Base-by-base conservation (phyloP, 2,329 filamentous ascomycete species). In the Verticillium longisporum region DNA sequence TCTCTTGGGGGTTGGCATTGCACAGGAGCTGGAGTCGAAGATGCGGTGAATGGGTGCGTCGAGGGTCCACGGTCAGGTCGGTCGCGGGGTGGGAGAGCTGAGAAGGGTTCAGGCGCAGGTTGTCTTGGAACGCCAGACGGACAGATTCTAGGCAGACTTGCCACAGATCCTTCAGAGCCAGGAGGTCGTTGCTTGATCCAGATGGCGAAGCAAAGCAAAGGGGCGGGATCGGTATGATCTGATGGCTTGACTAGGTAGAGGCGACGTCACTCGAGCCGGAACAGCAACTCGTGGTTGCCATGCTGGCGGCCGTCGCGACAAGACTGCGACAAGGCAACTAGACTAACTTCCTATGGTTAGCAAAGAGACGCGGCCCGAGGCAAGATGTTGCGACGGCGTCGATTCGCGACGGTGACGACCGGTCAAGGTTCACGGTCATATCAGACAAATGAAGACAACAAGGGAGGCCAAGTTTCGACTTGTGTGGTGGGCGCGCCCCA, bases 71-170 rank as follows among this genome's bases (percentile, higher is more conserved):
- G 9, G 13, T 13, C 38, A 45, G 4, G 9, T 6, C 18, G 53
- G 21, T 14, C 53, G 26, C 26, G 26, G 53, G 53, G 9, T 18
- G 18, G 21, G 10, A 55, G 26, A 55, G 53, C 53, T 33, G 38
- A 45, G 45, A 26, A 18, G 18, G 45, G 45, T 26, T 18, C 45
- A 10, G 18, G 31, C 33, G 55, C 26, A 14, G 14, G 41, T 2
- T 21, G 58, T 32, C 58, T 60, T 60, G 58, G 58, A 31, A 55
- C 38, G 41, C 32, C 37, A 54, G 57, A 56, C 38, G 59, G 58
- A 56, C 55, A 60, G 58, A 32, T 37, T 14, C 36, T 3, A 14
- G 6, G 9, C 7, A 15, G 14, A 15, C 9, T 15, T 9, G 36
- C 34, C 33, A 36, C n/a, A 4, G 18, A 31, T 54, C 9, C 6